A percentile compares a stretch with the other conserved stretches of the same genome.
Evolutionary conservation across 257 asterid species (phyloP).

Genomic region (Echites panduratus): DNA sequence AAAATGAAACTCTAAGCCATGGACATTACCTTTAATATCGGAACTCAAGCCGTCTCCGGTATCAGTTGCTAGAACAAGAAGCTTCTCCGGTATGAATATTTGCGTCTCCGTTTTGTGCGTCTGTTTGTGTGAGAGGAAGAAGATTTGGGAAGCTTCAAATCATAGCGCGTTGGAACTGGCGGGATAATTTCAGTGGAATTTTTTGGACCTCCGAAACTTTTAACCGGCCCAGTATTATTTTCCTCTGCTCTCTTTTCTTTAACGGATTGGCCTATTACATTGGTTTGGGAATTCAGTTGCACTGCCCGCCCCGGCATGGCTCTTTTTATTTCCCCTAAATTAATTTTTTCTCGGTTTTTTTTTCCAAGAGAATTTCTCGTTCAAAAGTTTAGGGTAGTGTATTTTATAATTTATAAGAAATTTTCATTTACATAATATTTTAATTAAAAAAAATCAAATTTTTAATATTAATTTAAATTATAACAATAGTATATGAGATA

Average conservation of each 20-base stretch:
- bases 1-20: constrained; percentile 2
- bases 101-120: not conserved
- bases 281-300: too few relatives aligned
- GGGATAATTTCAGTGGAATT: constrained; percentile 35
- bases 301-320: too few relatives aligned
- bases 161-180: constrained; percentile 36
- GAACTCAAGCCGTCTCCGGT: constrained; percentile 7
- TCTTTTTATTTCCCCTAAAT: too few relatives aligned
- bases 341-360: too few relatives aligned
- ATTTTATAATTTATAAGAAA: too few relatives aligned
- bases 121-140: constrained; percentile 1
- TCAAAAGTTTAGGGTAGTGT: too few relatives aligned
- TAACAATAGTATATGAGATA: too few relatives aligned
- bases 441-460: too few relatives aligned
- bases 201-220: constrained; percentile 16
- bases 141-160: constrained; percentile 28
- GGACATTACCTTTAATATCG: not conserved
- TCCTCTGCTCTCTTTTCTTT: too few relatives aligned
- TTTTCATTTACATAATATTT: too few relatives aligned
- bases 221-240: not conserved
- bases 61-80: constrained; percentile 1
- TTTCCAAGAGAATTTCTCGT: too few relatives aligned
- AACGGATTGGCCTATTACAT: not conserved
- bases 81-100: constrained; percentile 1
- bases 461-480: too few relatives aligned